Evolutionary conservation across 805 yeast genomes (phyloP).

Genomic region (Zygosaccharomyces kombuchaensis): DNA sequence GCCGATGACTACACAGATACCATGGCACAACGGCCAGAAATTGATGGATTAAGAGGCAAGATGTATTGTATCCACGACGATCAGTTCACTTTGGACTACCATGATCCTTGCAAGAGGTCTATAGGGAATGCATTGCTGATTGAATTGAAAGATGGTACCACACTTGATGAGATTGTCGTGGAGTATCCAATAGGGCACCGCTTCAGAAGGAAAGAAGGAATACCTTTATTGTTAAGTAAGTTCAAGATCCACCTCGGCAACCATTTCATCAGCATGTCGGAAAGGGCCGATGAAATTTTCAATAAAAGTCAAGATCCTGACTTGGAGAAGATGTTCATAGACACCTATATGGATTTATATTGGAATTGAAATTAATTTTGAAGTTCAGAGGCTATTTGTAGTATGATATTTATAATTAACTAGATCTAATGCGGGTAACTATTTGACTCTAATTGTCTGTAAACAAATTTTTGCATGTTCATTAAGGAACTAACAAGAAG

Average conservation of each 20-base stretch:
- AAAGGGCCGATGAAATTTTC: conserved; percentile 39
- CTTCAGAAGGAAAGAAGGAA: conserved; percentile 55
- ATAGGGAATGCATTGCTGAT: conserved; percentile 52
- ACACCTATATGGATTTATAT: conserved; percentile 45
- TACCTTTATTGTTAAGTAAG: conserved; percentile 48
- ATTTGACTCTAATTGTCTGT: background rate
- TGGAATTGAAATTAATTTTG: conserved; percentile 1
- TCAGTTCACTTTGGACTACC: conserved; percentile 48
- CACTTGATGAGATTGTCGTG: conserved; percentile 48
- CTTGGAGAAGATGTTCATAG: conserved; percentile 43
- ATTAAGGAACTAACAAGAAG: too few species aligned
- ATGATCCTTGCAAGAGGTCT: conserved; percentile 52
- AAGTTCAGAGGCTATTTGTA: background rate
- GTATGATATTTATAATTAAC: background rate
- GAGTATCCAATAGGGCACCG: conserved; percentile 59
- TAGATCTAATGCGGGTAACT: conserved; percentile 1
- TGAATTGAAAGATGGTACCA: conserved; percentile 51
- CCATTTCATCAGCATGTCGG: conserved; percentile 36
- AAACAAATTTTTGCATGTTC: conserved; percentile 3
- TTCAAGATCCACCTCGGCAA: conserved; percentile 49
- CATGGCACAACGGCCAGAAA: conserved; percentile 47
- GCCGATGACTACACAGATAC: conserved; percentile 55
- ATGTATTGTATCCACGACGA: conserved; percentile 51
- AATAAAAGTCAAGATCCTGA: conserved; percentile 32
- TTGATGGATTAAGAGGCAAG: conserved; percentile 49